phyloP scores from a whole-genome alignment of 1,284 basidiomycete species.

The Ceratobasidium sp. region DNA sequence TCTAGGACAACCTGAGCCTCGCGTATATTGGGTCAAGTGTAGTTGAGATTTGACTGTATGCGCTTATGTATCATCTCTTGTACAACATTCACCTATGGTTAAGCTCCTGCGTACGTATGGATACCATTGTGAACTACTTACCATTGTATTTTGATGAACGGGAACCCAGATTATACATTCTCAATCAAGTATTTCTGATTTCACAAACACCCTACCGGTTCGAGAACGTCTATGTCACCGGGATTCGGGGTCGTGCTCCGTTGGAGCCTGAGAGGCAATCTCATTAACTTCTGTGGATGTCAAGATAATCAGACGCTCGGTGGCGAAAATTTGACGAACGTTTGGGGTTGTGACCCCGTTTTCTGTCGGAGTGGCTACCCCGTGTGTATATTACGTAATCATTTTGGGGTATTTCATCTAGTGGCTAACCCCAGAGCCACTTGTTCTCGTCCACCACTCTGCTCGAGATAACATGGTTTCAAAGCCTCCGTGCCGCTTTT shows the following conservation, averaged over 20 bases:
- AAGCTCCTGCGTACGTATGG: neutral
- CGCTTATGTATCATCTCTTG: no score
- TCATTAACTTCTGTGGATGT: no score
- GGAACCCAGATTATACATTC: no score
- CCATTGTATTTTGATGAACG: neutral
- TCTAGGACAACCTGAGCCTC: neutral
- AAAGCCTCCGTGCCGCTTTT: constrained; percentile 32
- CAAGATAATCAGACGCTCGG: no score
- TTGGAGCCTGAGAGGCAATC: no score
- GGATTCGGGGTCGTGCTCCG: no score
- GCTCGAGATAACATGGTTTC: constrained; percentile 24
- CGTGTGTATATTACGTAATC: neutral
- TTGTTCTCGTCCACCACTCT: constrained; percentile 1
- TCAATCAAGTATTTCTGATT: neutral
- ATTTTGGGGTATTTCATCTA: constrained; percentile 1
- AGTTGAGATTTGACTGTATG: neutral
- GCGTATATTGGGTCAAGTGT: neutral
- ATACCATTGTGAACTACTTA: neutral
- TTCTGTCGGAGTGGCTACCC: constrained; percentile 2
- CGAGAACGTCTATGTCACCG: no score
- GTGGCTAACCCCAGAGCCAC: constrained; percentile 29
- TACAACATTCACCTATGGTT: no score
- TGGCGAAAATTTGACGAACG: no score
- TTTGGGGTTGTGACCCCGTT: no score
- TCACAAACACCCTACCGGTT: neutral